Evolutionary conservation across 2,329 filamentous ascomycete species (phyloP), one percentile per base, ranked within the genome.

Genomic region (Balansia obtecta): DNA sequence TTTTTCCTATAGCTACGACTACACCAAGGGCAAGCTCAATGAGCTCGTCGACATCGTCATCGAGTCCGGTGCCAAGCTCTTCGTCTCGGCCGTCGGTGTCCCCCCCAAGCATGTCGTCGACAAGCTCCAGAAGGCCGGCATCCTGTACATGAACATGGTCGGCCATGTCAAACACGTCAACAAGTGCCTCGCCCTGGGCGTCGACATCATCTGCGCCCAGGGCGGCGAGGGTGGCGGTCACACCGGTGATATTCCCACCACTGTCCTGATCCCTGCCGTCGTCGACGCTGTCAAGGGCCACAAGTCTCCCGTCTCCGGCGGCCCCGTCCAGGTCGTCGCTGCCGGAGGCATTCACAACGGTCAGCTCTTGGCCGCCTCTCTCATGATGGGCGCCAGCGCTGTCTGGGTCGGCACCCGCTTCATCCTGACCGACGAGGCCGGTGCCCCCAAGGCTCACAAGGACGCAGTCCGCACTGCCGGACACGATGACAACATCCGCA

Each of bases 81-180:
- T 98, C 73, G 93, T 98, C 61, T 96, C 88, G 48, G 93, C 93
- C 62, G 89, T 98, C 66, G 93, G 93, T 63, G 86, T 97, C 27
- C 90, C 93, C 42, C 88, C 93, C 58, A 88, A 87, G 71, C 74
- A 79, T 59, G 84, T 96, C 52, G 89, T 98, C 62, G 89, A 97
- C 58, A 85, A 80, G 65, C 82, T 98, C 45, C 93, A 98, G 79
- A 79, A 82, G 64, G 74, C 82, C 63, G 90, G 90, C 58, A 80
- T 98, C 59, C 78, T 95, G 58, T 95, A 94, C 79, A 97, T 97
- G 93, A 98, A 98, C 83, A 98, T 98, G 93, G 90, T 98, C 67
- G 93, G 93, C 58, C 93, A 98, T 78, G 91, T 93, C 65, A 98
- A 98, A 83, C 93, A 98, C 74, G 91, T 95, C 56, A 80, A 88